A percentile compares a stretch with the other conserved stretches of the same genome.
phyloP scores from a whole-genome alignment of 768 basidiomycete species.

The Podaxis carcinomalis region DNA sequence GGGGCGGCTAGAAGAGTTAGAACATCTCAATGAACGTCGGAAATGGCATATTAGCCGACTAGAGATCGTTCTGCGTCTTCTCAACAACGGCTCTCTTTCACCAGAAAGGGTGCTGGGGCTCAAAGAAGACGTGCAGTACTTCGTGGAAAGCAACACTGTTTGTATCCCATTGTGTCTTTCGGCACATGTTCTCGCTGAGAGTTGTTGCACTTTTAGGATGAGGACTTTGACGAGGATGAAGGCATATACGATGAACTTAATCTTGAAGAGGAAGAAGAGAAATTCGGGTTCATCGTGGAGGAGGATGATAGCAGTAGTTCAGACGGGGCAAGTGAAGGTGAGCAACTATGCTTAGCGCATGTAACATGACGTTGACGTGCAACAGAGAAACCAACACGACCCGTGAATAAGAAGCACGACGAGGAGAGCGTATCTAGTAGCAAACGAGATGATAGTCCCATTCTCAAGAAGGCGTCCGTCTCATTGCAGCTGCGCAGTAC shows the following conservation, averaged over 20 bases:
- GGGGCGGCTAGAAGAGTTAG: slow-evolving; percentile 79
- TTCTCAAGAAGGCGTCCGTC: slow-evolving; percentile 70
- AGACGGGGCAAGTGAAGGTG: slow-evolving; percentile 71
- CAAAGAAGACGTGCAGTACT: slow-evolving; percentile 95
- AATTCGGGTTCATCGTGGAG: slow-evolving; percentile 76
- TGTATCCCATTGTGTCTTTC: slow-evolving; percentile 23
- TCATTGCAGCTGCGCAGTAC: slow-evolving; percentile 67
- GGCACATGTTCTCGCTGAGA: background rate
- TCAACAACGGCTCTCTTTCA: slow-evolving; percentile 89
- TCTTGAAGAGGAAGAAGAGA: slow-evolving; percentile 95
- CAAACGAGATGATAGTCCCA: slow-evolving; percentile 75
- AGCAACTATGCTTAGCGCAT: slow-evolving; percentile 5
- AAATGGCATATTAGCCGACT: slow-evolving; percentile 93
- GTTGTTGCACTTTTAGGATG: slow-evolving; percentile 55
- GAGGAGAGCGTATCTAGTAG: slow-evolving; percentile 73
- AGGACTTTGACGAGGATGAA: slow-evolving; percentile 96
- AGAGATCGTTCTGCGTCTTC: slow-evolving; percentile 87
- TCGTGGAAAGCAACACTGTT: slow-evolving; percentile 93
- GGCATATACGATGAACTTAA: slow-evolving; percentile 98
- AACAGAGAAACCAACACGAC: slow-evolving; percentile 61
- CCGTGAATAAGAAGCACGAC: slow-evolving; percentile 70
- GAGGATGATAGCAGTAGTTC: slow-evolving; percentile 79
- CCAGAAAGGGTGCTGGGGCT: slow-evolving; percentile 76
- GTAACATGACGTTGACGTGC: background rate
- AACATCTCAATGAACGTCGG: slow-evolving; percentile 85